These are phyloP conservation scores for Ajuga chamaepitys DNA, from an alignment of 257 asterid genomes.

Conservation along the genomic window DNA sequence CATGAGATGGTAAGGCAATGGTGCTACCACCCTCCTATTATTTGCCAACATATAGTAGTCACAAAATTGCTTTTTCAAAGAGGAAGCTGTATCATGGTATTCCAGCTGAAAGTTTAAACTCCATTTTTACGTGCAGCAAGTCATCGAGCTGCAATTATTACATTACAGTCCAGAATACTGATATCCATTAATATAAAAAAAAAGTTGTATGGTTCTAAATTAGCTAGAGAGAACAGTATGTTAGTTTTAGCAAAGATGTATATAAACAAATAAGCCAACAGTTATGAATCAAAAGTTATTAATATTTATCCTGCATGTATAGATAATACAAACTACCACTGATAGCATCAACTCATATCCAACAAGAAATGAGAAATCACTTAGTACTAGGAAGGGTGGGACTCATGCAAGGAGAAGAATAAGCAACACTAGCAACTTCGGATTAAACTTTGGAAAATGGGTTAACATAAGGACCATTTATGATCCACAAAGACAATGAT, in stretches of 20 bases:
- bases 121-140: neutral
- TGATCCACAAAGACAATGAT: neutral
- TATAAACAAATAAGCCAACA: neutral
- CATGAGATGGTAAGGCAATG: neutral
- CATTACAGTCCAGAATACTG: neutral
- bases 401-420: neutral
- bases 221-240: neutral
- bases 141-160: neutral
- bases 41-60: neutral
- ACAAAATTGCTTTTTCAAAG: neutral
- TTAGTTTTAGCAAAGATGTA: neutral
- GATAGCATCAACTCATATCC: neutral
- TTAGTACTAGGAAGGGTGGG: neutral
- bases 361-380: neutral
- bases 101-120: constrained; percentile 2
- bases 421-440: neutral
- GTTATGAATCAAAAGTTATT: neutral
- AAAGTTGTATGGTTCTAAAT: neutral
- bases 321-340: neutral
- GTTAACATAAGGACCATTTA: neutral
- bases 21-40: neutral
- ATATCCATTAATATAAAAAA: neutral
- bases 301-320: neutral
- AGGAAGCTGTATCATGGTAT: neutral
- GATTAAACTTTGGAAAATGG: neutral